These are phyloP conservation scores for Triangularia setosa DNA, from an alignment of 2,329 filamentous ascomycete genomes.

Conservation along the genomic window DNA sequence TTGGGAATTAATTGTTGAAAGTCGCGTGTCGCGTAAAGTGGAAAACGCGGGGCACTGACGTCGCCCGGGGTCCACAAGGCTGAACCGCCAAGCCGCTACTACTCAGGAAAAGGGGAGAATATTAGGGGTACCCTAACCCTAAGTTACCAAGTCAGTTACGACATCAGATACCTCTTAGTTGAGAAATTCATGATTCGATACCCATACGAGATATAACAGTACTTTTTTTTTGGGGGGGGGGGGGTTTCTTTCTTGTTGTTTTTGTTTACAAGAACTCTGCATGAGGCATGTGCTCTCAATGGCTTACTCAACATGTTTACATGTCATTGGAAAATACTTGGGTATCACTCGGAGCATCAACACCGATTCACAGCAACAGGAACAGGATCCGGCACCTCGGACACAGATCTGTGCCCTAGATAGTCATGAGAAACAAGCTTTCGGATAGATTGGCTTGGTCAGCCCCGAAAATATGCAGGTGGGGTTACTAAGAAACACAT, in stretches of 20 bases:
- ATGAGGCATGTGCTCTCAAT: too few species aligned
- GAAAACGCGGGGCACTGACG: constrained; percentile 6
- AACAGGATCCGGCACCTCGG: not conserved
- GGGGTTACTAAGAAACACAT: not conserved
- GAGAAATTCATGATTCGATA: too few species aligned
- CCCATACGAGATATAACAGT: too few species aligned
- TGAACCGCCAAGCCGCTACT: not conserved
- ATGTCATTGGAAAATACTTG: not conserved
- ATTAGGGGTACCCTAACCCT: not conserved
- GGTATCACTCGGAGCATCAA: too few species aligned
- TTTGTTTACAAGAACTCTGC: too few species aligned
- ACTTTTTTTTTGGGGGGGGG: too few species aligned
- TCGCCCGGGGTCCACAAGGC: not conserved
- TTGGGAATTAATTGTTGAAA: not conserved
- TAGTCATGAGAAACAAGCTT: not conserved
- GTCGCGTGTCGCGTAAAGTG: not conserved
- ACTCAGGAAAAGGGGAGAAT: not conserved
- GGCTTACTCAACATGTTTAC: not conserved
- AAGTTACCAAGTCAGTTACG: too few species aligned
- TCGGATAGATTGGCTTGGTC: not conserved
- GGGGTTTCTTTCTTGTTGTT: too few species aligned
- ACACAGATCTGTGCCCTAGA: not conserved
- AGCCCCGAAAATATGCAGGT: not conserved
- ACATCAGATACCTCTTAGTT: too few species aligned
- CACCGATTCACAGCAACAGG: not conserved